Evolutionary conservation across 2,329 filamentous ascomycete genomes (phyloP).

Genomic region (Fusarium piperis): DNA sequence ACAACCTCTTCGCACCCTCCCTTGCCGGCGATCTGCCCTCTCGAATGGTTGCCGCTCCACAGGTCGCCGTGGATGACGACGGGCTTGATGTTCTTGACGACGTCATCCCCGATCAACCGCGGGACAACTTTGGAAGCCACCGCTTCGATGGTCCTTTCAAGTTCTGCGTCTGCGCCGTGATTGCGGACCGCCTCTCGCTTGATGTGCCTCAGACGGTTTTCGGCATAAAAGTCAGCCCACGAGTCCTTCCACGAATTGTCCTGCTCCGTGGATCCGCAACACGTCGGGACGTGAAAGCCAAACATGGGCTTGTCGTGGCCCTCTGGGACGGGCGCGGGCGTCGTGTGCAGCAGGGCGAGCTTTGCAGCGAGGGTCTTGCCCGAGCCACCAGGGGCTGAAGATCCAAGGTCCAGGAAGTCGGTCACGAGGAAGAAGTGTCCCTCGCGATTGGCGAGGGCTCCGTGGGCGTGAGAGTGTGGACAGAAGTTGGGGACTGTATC

Average conservation of each 20-base stretch:
- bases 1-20: conserved; percentile 76
- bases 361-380: conserved; percentile 75
- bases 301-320: conserved; percentile 72
- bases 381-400: conserved; percentile 53
- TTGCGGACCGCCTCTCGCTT: conserved; percentile 63
- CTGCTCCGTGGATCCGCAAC: conserved; percentile 86
- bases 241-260: conserved; percentile 76
- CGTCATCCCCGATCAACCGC: conserved; percentile 74
- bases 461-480: conserved; percentile 79
- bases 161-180: conserved; percentile 71
- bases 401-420: conserved; percentile 78
- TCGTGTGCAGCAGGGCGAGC: conserved; percentile 81
- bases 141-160: conserved; percentile 71
- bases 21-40: conserved; percentile 67
- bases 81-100: conserved; percentile 73
- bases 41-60: conserved; percentile 88
- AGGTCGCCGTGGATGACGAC: conserved; percentile 91
- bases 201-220: conserved; percentile 77
- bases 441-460: conserved; percentile 64
- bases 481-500: conserved; percentile 76
- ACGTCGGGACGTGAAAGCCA: conserved; percentile 86
- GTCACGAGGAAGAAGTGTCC: conserved; percentile 71
- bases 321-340: conserved; percentile 72
- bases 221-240: conserved; percentile 88
- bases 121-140: conserved; percentile 76